Evolutionary conservation across 2,329 filamentous ascomycete genomes (phyloP).

Genomic region (Paecilomyces fulvus): DNA sequence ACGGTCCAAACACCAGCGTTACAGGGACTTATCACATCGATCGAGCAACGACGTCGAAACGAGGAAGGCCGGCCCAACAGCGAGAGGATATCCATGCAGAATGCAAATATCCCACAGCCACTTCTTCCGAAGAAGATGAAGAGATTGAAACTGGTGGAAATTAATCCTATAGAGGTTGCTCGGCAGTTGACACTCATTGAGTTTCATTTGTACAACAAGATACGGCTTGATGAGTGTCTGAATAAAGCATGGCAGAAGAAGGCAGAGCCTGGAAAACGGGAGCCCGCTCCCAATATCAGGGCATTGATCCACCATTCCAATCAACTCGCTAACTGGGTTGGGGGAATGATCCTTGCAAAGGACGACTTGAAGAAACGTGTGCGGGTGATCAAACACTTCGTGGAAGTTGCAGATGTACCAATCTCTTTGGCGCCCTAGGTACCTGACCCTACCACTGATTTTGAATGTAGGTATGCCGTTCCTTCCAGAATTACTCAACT

Average conservation of each 20-base stretch:
- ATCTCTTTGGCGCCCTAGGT: background rate
- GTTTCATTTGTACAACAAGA: conserved; percentile 79
- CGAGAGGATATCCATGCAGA: conserved; percentile 70
- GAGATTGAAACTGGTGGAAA: conserved; percentile 91
- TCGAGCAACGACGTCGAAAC: conserved; percentile 76
- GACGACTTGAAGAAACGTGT: conserved; percentile 86
- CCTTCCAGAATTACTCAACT: conserved; percentile 88
- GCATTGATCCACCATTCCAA: conserved; percentile 91
- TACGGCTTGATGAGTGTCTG: conserved; percentile 82
- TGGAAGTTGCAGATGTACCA: conserved; percentile 74
- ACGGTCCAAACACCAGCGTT: conserved; percentile 40
- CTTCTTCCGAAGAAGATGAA: conserved; percentile 97
- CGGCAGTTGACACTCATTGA: conserved; percentile 92
- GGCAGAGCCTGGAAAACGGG: conserved; percentile 52
- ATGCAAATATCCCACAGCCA: conserved; percentile 67
- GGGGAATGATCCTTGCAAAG: conserved; percentile 89
- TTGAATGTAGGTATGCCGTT: conserved; percentile 67
- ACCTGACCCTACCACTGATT: background rate
- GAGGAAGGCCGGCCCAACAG: conserved; percentile 78
- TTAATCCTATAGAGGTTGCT: conserved; percentile 85
- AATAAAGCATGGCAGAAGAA: conserved; percentile 98
- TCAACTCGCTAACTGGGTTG: conserved; percentile 95
- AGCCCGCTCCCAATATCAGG: conserved; percentile 83
- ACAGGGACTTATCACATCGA: conserved; percentile 65
- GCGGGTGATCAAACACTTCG: conserved; percentile 91